These are phyloP conservation scores for Apiospora sp. DNA, from an alignment of 2,329 filamentous ascomycete species.

Conservation along the genomic window DNA sequence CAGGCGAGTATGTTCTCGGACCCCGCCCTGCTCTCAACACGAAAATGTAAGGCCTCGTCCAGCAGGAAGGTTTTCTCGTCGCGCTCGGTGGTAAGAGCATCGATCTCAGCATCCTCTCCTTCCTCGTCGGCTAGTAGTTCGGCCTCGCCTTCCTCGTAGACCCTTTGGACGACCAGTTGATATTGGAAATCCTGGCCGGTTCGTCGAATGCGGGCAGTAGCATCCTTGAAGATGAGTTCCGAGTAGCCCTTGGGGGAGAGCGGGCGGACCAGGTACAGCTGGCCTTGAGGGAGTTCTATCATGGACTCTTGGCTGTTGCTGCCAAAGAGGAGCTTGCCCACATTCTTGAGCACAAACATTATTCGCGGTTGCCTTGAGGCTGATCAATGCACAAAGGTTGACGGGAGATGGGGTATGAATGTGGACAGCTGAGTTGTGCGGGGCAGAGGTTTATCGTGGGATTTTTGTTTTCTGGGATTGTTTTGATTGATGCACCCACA, in stretches of 20 bases:
- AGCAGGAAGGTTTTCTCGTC: constrained; percentile 98
- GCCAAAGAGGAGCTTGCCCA: constrained; percentile 93
- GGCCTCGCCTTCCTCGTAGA: constrained; percentile 97
- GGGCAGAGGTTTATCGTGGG: constrained; percentile 21
- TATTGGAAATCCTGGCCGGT: constrained; percentile 97
- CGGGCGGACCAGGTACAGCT: constrained; percentile 95
- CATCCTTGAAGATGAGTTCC: constrained; percentile 98
- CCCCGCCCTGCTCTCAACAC: constrained; percentile 80
- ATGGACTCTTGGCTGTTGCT: constrained; percentile 87
- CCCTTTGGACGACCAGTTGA: constrained; percentile 93
- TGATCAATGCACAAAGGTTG: constrained; percentile 19
- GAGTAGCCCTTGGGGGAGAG: constrained; percentile 97
- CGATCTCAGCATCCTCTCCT: constrained; percentile 79
- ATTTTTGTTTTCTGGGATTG: constrained; percentile 7
- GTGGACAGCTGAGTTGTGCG: constrained; percentile 16
- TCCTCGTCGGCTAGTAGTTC: constrained; percentile 91
- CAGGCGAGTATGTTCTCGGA: constrained; percentile 91
- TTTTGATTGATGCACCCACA: constrained; percentile 20
- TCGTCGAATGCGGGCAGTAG: constrained; percentile 87
- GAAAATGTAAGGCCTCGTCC: constrained; percentile 90
- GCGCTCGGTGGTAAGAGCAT: constrained; percentile 78
- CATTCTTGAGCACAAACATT: constrained; percentile 51
- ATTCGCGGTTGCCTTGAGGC: constrained; percentile 7
- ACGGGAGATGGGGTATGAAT: constrained; percentile 19
- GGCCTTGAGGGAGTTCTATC: constrained; percentile 92